Evolutionary conservation across 2,329 filamentous ascomycete species (phyloP), one percentile per base, ranked within the genome.

Genomic region (Ophiostoma tasmaniense): DNA sequence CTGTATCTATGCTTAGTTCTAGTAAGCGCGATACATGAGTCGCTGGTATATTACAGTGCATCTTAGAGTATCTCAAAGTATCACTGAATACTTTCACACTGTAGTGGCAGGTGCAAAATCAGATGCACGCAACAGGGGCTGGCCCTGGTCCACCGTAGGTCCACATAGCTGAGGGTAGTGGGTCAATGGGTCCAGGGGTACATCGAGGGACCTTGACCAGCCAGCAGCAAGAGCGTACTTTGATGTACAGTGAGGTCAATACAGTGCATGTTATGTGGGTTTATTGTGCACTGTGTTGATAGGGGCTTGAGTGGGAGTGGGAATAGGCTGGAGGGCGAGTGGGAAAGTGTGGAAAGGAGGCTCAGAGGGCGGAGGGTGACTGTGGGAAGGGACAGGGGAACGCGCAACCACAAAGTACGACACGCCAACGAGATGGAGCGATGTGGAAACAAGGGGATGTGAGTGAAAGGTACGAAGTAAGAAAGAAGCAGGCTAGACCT

Each of bases 41-140:
- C 14, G 8, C 50, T 25, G n/a, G 22, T 55, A 22, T 55, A 55
- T 55, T n/a, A 25, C 17, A 25, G n/a, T 55, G 17, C 45, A 30
- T 30, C 6, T 33, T 5, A 17, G 25, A 3, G 55, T 30, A 61
- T 30, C 25, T 30, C 17, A 17, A 1, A 30, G 22, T 13, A 14
- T 33, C 33, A 8, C 33, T 33, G 33, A 33, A 33, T 20, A 17
- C 55, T 2, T 20, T n/a, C n/a, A n/a, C n/a, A n/a, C n/a, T n/a
- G 7, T 17, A 11, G 17, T n/a, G 1, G 59, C 30, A 64, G 61
- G 61, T 11, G 20, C 61, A 64, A 30, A 64, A 64, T 22, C 52
- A 35, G 30, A 69, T 70, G 71, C 69, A 70, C 14, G 55, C 68
- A 66, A 59, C 67, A 71, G 67, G 70, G 71, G 70, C 39, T 67